Evolutionary conservation across 345 rosid species (phyloP), one percentile per base, ranked within the genome.

Genomic region (Corymbia maculata): DNA sequence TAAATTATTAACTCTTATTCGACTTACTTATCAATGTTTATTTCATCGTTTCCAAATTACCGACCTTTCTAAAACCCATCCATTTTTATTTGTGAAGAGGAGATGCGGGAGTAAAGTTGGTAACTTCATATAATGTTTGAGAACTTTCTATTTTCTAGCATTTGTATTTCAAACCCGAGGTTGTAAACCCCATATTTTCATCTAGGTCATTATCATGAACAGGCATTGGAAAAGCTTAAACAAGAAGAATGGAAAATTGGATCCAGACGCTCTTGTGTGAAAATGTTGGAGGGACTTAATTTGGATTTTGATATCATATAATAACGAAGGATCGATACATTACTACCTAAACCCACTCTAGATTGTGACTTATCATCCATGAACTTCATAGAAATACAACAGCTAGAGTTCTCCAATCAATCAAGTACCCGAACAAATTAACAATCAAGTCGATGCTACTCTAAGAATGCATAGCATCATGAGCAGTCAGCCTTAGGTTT

Each of bases 401-500:
- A 21, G 28, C 84, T 75, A 75, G 49, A 75, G 84, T 75, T 42
- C 28, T 75, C 82, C 49, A 75, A 42, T 75, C 28, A 44, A 75
- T 36, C 49, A 75, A 36, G 49, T 19, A 75, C 14, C 84, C 49
- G 24, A 89, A 88, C 88, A 90, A 87, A 87, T 85, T 59, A 52
- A 79, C 49, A 24, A 36, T 86, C 59, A 32, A 53, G 64, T 53
- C 26, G 59, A 30, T 86, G 64, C 64, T 86, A 53, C 68, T 53
- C 26, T 36, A 30, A 51, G 85, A 57, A 86, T 86, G 86, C 88
- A 98, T 97, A 97, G 95, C 99, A 98, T 98, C 99, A 96, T 93
- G 98, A 98, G 99, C 98, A 98, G 95, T 97, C 99, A 98, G 96
- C 97, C 99, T 97, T 97, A 53, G 91, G 92, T 85, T 88, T 36